These are phyloP conservation scores for Hymenoscyphus fructigenus DNA, from an alignment of 2,329 filamentous ascomycete species.

Conservation along the genomic window DNA sequence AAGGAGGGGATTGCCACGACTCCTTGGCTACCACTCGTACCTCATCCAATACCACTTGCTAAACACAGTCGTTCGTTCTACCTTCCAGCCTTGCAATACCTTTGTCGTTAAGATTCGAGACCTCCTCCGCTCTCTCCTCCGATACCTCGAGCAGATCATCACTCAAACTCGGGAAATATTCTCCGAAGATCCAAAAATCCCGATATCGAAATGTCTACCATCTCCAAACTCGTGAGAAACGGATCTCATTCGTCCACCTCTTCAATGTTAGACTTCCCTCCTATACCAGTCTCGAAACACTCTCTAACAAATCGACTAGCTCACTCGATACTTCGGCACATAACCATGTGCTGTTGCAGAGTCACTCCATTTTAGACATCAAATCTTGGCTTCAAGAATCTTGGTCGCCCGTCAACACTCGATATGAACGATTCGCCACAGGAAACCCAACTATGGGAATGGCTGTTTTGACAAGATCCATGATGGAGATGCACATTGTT, in stretches of 20 bases:
- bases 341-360: conserved; percentile 24
- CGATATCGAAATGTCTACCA: background rate
- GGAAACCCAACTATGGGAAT: conserved; percentile 30
- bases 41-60: background rate
- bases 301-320: conserved; percentile 15
- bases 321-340: conserved; percentile 29
- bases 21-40: background rate
- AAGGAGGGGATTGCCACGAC: background rate
- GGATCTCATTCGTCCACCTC: conserved; percentile 1
- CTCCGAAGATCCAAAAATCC: background rate
- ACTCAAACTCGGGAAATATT: background rate
- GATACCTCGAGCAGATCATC: background rate
- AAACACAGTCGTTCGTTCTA: background rate
- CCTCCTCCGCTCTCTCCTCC: background rate
- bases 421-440: conserved; percentile 36
- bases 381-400: conserved; percentile 27
- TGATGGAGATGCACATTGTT: conserved; percentile 36
- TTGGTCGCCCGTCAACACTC: conserved; percentile 27
- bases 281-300: background rate
- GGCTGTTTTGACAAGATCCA: conserved; percentile 32
- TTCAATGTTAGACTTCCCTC: background rate
- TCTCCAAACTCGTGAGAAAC: conserved; percentile 3
- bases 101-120: background rate
- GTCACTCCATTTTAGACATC: conserved; percentile 19
- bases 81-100: background rate